Conservation (phyloP, 305 asterid species). For the Rubia balearica region DNA sequence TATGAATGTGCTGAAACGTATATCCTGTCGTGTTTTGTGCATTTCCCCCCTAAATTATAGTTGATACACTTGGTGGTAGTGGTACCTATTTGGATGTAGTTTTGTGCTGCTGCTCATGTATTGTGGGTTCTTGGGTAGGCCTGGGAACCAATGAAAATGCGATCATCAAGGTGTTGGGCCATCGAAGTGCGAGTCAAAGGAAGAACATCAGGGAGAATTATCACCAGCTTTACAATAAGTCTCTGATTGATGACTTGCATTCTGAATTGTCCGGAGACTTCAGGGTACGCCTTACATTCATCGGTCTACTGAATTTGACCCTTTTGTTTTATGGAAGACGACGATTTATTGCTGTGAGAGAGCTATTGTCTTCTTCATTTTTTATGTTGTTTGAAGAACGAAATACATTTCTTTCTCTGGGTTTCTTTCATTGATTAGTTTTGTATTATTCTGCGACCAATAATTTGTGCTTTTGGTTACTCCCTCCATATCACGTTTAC, state of each 20-base stretch:
- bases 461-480: neutral
- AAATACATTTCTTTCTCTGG: neutral
- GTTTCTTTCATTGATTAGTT: neutral
- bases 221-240: constrained; percentile 43
- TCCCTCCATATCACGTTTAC: neutral
- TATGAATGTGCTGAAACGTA: neutral
- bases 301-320: neutral
- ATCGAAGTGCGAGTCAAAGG: constrained; percentile 63
- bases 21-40: neutral
- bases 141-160: constrained; percentile 63
- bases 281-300: constrained; percentile 29
- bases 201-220: constrained; percentile 50
- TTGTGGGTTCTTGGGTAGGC: constrained; percentile 34
- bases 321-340: neutral
- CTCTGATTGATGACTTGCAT: constrained; percentile 43
- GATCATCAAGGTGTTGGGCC: constrained; percentile 48
- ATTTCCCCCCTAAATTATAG: neutral
- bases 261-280: constrained; percentile 74
- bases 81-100: constrained; percentile 3
- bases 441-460: neutral
- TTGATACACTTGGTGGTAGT: neutral
- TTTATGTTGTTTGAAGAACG: neutral
- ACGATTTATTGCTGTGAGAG: neutral
- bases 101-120: constrained; percentile 1
- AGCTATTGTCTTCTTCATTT: neutral